phyloP scores from a whole-genome alignment of 768 basidiomycete genomes.

The Strobilomyces confusus region DNA sequence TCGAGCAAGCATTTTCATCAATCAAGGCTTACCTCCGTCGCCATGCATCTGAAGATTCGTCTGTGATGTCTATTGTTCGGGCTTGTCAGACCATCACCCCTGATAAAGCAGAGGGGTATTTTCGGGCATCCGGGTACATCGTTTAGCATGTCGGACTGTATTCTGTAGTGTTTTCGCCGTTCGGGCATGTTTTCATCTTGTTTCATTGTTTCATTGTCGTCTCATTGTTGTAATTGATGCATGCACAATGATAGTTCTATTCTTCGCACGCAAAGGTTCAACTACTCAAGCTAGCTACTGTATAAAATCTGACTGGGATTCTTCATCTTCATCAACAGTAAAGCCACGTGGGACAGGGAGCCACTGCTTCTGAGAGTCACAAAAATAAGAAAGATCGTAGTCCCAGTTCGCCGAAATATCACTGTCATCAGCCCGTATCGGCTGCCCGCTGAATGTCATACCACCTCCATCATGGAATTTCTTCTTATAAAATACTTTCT shows the following conservation, averaged over 20 bases:
- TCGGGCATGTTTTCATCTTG: background rate
- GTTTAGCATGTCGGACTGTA: background rate
- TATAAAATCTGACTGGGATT: too few species aligned
- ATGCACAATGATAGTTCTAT: too few species aligned
- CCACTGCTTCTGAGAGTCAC: background rate
- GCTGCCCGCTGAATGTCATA: too few species aligned
- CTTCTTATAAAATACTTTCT: background rate
- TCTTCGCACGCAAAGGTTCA: too few species aligned
- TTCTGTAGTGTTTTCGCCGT: background rate
- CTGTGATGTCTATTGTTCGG: background rate
- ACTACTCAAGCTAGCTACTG: too few species aligned
- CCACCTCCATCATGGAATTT: background rate
- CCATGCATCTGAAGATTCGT: background rate
- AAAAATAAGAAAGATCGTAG: background rate
- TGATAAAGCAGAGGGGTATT: constrained; percentile 2
- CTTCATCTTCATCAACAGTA: background rate
- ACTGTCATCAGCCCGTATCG: background rate
- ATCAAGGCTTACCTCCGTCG: background rate
- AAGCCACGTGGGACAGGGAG: constrained; percentile 1
- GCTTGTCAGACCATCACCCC: constrained; percentile 2
- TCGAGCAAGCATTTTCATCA: constrained; percentile 7
- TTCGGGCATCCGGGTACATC: constrained; percentile 3
- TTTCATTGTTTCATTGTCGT: too few species aligned
- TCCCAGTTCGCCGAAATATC: background rate
- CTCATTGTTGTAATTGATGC: too few species aligned